A percentile compares a stretch with the other conserved stretches of the same genome.
phyloP scores from a whole-genome alignment of 148 eudicot genomes.

The Chenopodium formosanum region DNA sequence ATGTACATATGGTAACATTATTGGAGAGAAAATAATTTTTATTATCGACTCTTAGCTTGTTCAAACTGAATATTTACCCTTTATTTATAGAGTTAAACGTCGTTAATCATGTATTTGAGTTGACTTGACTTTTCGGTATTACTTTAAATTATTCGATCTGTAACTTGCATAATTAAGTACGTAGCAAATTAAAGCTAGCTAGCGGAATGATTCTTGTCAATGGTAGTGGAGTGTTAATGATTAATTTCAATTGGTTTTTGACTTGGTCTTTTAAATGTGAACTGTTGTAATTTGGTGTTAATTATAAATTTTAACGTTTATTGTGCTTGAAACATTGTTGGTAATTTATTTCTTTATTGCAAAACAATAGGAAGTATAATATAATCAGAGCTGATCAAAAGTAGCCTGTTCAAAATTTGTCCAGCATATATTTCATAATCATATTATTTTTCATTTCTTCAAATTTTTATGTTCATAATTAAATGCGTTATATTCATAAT shows the following conservation, averaged over 20 bases:
- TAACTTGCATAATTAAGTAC: not conserved
- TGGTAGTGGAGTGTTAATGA: not conserved
- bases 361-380: no score
- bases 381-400: no score
- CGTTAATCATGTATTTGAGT: not conserved
- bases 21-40: not conserved
- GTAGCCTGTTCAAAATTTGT: no score
- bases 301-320: no score
- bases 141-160: not conserved
- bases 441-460: no score
- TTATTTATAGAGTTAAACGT: no score
- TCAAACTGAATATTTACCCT: not conserved
- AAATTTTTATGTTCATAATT: no score
- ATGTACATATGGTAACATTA: not conserved
- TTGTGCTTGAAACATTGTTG: not conserved
- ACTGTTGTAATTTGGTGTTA: not conserved
- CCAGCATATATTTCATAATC: no score
- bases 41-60: not conserved
- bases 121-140: not conserved
- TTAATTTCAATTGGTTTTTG: not conserved
- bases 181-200: not conserved
- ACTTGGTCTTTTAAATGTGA: not conserved
- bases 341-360: no score
- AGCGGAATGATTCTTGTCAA: not conserved
- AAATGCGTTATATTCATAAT: no score